Evolutionary conservation across 108 stramenopile genomes (phyloP), one percentile per base, ranked within the genome.

Genomic region (Bacterosira constricta): DNA sequence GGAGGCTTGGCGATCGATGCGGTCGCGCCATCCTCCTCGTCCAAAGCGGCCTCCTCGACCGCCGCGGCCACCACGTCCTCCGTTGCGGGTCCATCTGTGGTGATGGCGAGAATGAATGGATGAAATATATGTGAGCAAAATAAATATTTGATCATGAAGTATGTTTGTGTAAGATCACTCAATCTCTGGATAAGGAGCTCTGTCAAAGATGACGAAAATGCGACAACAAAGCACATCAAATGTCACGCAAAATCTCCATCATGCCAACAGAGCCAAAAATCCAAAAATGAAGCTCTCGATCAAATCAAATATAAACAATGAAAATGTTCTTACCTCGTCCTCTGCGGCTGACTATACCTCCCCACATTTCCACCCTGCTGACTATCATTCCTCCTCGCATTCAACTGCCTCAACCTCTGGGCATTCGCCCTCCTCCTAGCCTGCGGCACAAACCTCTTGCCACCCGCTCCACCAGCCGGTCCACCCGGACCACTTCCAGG

Each of bases 1-100:
- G 26, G 91, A 93, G n/a, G 92, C 83, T 55, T 87, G 78, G 34
- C 86, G 63, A 62, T 86, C 85, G 36, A 69, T 79, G 13, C 77
- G 63, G 35, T 83, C 76, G 5, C 61, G 71, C 77, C 83, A 85
- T n/a, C 41, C 83, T n/a, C 60, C 79, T 44, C 61, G 73, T 38
- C 82, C 77, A 37, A 69, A 44, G 2, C 85, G 69, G 21, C 83
- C 71, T n/a, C 83, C 82, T 17, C 87, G 58, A 4, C 80, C 75
- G 12, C 83, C 82, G 0, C 84, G 65, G 30, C 90, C 88, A 26
- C 82, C 83, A 21, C 71, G 69, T 10, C 81, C 78, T 44, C 82
- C 86, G n/a, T n/a, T n/a, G n/a, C n/a, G n/a, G n/a, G n/a, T n/a
- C n/a, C n/a, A n/a, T n/a, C n/a, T n/a, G n/a, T n/a, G n/a, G n/a